Base-by-base conservation (phyloP, 1,284 basidiomycete genomes). In the Cryptococcus sp. region DNA sequence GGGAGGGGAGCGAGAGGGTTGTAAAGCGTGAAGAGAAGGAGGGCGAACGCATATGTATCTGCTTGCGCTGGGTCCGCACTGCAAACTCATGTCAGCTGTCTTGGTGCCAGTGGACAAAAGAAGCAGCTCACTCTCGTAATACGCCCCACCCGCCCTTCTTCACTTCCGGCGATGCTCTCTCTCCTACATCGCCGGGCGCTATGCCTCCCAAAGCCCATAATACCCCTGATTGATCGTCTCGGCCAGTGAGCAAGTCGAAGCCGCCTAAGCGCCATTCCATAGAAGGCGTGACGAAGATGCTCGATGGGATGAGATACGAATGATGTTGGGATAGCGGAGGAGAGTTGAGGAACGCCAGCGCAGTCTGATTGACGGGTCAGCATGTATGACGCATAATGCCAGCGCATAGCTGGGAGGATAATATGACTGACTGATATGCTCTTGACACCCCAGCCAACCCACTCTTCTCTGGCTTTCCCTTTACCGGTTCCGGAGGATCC, bases 191-290 rank as follows among this genome's bases (percentile, higher is more conserved):
- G 81, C 86, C 57, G 0, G 88, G 88, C 45, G 88, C 75, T 39
- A 88, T 71, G 7, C 87, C 84, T 31, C 88, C 90, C 73, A 89
- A 79, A 4, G 84, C 87, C 91, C 93, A 77, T 65, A 68, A 60
- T 47, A 77, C 68, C 25, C 68, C 80, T 39, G 69, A 55, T 5
- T 69, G 63, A 48, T 80, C 76, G 23, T 80, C 76, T 49, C 73
- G 68, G 3, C 74, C 72, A 13, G 78, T 94, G 68, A 98, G 79
- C 0, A 94, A 79, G 69, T 99, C 96, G 70, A 99, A 94, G 1
- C 95, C 95, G 35, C 90, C 94, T 10, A 99, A 81, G 72, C 90
- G 90, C 95, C 94, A 99, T 80, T 99, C 96, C 20, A 95, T 91
- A 0, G 93, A 91, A 0, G 76, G 74, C 0, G 80, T 80, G 39